These are phyloP conservation scores for Nicotiana tabacum DNA, from an alignment of 257 asterid genomes.

Conservation along the genomic window DNA sequence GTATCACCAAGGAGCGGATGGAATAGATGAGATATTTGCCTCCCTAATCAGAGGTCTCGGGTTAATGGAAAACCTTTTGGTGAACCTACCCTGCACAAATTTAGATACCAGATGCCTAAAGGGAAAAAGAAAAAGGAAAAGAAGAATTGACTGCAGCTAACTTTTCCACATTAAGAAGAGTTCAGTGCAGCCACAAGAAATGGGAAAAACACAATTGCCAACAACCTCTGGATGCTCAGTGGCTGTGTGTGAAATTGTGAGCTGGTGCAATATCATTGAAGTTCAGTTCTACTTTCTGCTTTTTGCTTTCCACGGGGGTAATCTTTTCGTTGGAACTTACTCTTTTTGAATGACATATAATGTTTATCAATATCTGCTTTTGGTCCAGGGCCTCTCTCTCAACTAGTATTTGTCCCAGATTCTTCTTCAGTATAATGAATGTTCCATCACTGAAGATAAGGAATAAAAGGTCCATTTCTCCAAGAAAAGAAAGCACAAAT, in stretches of 20 bases:
- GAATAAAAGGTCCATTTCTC: neutral
- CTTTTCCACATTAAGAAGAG: neutral
- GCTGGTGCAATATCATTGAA: slow-evolving; percentile 13
- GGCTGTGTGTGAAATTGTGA: neutral
- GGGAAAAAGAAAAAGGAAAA: neutral
- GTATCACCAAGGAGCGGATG: neutral
- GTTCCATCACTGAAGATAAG: neutral
- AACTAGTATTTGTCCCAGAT: neutral
- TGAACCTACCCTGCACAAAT: neutral
- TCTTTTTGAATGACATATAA: neutral
- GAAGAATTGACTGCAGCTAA: neutral
- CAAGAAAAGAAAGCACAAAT: neutral
- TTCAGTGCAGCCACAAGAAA: neutral
- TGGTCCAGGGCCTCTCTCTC: slow-evolving; percentile 2
- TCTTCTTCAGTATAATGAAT: neutral
- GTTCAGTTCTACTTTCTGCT: slow-evolving; percentile 5
- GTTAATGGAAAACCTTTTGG: neutral
- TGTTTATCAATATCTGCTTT: neutral
- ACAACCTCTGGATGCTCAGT: neutral
- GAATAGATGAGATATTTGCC: neutral
- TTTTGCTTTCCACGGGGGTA: slow-evolving; percentile 10
- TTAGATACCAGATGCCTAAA: neutral
- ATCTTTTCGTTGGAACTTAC: neutral
- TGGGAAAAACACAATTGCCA: neutral
- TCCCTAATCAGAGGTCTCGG: neutral